Evolutionary conservation across 2,329 filamentous ascomycete species (phyloP), one percentile per base, ranked within the genome.

Genomic region (Arthroderma uncinatum): DNA sequence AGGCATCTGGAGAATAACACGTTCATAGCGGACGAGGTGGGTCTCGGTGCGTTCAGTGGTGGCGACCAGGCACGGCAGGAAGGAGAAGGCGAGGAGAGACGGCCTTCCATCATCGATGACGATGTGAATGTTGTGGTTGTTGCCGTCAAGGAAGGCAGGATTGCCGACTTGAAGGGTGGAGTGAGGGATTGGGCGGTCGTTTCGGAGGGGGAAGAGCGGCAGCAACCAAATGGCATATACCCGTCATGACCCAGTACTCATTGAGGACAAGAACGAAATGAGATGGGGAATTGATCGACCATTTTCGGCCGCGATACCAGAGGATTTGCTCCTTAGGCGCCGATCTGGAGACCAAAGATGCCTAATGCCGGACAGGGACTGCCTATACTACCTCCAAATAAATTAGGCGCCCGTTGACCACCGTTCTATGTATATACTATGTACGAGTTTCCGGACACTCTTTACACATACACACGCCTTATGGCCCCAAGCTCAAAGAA

Each of bases 131-230:
- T 96, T 5, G 89, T 97, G 34, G 81, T 92, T 4, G 93, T 97
- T 6, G 82, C 80, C 64, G 89, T 97, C 64, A 81, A 80, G 65
- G 88, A 91, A 68, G 90, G 93, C 53, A 81, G 90, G 66, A 94
- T 94, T 65, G 90, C 87, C 62, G 93, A 95, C 70, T 95, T 87
- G 87, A 95, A 95, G 75, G 92, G 93, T n/a, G 82, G 84, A 12
- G 89, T 97, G 3, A 82, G 86, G 65, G 92, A 97, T 68, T 97
- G 83, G 82, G 61, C 66, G 28, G 62, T 78, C 58, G 68, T 75
- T 30, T 64, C 68, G 39, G 65, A 68, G 34, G 69, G 66, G 30
- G 65, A 66, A 50, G 65, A 48, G 19, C 44, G 16, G 21, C 44
- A 28, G 23, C 30, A 36, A 21, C 10, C 33, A 8, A 53, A 53